A percentile compares a stretch with the other conserved stretches of the same genome.
phyloP scores from a whole-genome alignment of 257 asterid species.

The Haberlea rhodopensis region DNA sequence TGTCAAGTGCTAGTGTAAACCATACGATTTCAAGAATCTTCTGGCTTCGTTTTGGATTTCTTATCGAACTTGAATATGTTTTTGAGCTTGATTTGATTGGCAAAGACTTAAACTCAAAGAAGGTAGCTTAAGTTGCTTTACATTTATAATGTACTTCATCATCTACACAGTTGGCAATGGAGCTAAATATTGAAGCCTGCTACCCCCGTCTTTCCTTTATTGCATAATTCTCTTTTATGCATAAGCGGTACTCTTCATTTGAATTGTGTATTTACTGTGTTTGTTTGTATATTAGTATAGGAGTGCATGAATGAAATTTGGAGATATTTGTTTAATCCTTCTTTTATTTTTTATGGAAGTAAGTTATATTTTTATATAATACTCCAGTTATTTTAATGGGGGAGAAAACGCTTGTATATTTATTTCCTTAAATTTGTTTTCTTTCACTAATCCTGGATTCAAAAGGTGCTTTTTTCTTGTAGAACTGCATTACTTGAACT shows the following conservation, averaged over 20 bases:
- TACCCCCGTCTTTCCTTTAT: too few species aligned
- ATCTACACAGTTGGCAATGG: too few species aligned
- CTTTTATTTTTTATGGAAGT: background rate
- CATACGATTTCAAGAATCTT: background rate
- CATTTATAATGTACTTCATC: too few species aligned
- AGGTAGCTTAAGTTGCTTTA: background rate
- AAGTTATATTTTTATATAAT: background rate
- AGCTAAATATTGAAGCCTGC: too few species aligned
- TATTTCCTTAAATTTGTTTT: background rate
- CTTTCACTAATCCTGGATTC: background rate
- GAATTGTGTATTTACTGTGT: too few species aligned
- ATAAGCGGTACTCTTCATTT: too few species aligned
- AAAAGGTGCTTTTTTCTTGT: slow-evolving; percentile 1
- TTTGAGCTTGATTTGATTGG: slow-evolving; percentile 7
- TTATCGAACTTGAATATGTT: slow-evolving; percentile 1
- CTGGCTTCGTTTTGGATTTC: background rate
- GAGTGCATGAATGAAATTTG: background rate
- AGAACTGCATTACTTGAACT: slow-evolving; percentile 6
- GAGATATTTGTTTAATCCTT: background rate
- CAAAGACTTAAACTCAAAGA: slow-evolving; percentile 4
- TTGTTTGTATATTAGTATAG: too few species aligned
- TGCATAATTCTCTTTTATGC: too few species aligned
- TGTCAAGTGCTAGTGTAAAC: slow-evolving; percentile 2
- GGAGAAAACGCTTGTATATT: background rate
- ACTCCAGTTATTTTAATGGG: background rate